phyloP scores from a whole-genome alignment of 2,329 filamentous ascomycete genomes.

The Colletotrichum destructivum region DNA sequence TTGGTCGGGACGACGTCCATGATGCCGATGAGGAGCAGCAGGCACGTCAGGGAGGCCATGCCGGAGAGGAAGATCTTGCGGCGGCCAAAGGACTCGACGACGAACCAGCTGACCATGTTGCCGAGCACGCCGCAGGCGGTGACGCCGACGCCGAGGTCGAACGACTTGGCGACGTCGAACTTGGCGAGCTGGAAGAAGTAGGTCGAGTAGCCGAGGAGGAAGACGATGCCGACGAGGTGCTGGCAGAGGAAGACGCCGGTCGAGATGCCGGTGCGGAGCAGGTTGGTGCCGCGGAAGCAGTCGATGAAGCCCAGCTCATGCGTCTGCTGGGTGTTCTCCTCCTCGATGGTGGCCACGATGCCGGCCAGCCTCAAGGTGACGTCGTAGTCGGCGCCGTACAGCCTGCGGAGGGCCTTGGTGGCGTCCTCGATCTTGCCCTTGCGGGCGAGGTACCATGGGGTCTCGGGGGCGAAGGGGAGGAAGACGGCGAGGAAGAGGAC shows the following conservation, averaged over 20 bases:
- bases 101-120: slow-evolving; percentile 59
- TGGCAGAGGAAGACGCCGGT: slow-evolving; percentile 76
- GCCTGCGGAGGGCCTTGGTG: slow-evolving; percentile 54
- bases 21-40: slow-evolving; percentile 60
- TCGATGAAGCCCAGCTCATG: slow-evolving; percentile 65
- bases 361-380: slow-evolving; percentile 65
- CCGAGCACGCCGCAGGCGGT: slow-evolving; percentile 57
- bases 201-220: slow-evolving; percentile 72
- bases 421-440: slow-evolving; percentile 58
- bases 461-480: slow-evolving; percentile 63
- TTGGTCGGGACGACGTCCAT: slow-evolving; percentile 61
- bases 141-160: slow-evolving; percentile 58
- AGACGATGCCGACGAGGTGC: slow-evolving; percentile 74
- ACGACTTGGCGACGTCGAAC: slow-evolving; percentile 54
- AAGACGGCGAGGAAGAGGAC: slow-evolving; percentile 60
- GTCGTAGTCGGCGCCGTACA: slow-evolving; percentile 64
- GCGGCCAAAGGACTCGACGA: slow-evolving; percentile 57
- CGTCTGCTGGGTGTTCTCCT: slow-evolving; percentile 66
- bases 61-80: slow-evolving; percentile 59
- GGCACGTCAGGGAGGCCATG: slow-evolving; percentile 54
- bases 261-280: slow-evolving; percentile 69
- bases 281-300: slow-evolving; percentile 64
- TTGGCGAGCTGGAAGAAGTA: slow-evolving; percentile 64
- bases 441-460: slow-evolving; percentile 65
- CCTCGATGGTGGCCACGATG: slow-evolving; percentile 65